Conservation (phyloP, 177 flowering plant genomes). For the Vitis hybrid region DNA sequence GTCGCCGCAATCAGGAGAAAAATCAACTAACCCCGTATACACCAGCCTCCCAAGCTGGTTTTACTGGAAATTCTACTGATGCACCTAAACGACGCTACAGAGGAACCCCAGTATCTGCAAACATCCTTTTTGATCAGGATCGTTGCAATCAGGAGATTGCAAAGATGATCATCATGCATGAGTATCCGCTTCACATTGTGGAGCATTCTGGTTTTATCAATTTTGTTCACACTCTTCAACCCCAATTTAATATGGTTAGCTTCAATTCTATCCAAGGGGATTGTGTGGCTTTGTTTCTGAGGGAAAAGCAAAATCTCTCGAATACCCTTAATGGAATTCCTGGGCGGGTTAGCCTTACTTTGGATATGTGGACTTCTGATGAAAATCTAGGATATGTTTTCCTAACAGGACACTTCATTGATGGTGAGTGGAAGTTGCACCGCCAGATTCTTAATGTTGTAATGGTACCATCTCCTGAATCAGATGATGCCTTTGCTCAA, state of each 20-base stretch:
- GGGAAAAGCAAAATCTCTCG: slow-evolving; percentile 60
- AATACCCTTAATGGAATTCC: slow-evolving; percentile 46
- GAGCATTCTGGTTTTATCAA: slow-evolving; percentile 64
- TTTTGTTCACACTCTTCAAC: slow-evolving; percentile 69
- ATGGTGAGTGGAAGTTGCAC: slow-evolving; percentile 60
- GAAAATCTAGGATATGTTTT: slow-evolving; percentile 57
- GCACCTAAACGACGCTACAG: slow-evolving; percentile 54
- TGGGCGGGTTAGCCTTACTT: slow-evolving; percentile 64
- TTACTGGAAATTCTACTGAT: slow-evolving; percentile 31
- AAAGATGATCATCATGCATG: slow-evolving; percentile 83
- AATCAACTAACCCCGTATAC: slow-evolving; percentile 27
- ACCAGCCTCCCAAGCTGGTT: slow-evolving; percentile 27
- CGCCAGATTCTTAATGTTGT: slow-evolving; percentile 60
- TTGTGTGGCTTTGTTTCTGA: slow-evolving; percentile 51
- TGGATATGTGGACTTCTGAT: slow-evolving; percentile 71
- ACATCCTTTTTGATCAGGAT: slow-evolving; percentile 49
- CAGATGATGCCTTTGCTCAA: slow-evolving; percentile 54
- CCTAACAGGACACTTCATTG: slow-evolving; percentile 72
- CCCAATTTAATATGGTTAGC: slow-evolving; percentile 55
- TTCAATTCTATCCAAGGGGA: slow-evolving; percentile 58
- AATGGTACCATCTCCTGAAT: slow-evolving; percentile 53
- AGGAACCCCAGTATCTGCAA: slow-evolving; percentile 24
- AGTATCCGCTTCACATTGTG: slow-evolving; percentile 74
- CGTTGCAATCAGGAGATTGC: slow-evolving; percentile 62
- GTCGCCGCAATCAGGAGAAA: slow-evolving; percentile 29